Evolutionary conservation across 805 yeast genomes (phyloP).

Genomic region (Pichia phayaonensis): DNA sequence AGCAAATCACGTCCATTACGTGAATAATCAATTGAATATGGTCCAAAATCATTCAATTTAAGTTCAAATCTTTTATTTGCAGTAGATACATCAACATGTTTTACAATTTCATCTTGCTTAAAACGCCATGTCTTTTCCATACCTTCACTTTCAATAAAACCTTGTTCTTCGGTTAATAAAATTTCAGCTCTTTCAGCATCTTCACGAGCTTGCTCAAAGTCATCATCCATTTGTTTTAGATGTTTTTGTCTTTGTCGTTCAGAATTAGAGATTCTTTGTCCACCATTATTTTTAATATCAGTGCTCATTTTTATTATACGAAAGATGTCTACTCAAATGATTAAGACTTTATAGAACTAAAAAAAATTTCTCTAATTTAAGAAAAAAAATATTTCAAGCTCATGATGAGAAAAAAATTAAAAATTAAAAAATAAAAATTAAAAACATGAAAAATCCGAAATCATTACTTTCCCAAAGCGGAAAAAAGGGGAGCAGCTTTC

Average conservation of each 20-base stretch:
- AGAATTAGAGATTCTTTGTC: background rate
- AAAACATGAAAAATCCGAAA: no score
- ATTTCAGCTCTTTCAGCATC: conserved; percentile 85
- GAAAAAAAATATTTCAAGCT: no score
- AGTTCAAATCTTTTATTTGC: conserved; percentile 69
- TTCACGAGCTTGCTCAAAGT: conserved; percentile 69
- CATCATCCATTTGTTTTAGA: conserved; percentile 58
- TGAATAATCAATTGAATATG: conserved; percentile 74
- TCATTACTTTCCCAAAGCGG: background rate
- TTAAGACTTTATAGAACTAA: background rate
- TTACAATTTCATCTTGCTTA: conserved; percentile 68
- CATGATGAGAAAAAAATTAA: background rate
- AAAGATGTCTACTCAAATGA: background rate
- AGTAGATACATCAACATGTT: conserved; percentile 70
- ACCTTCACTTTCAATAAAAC: conserved; percentile 87
- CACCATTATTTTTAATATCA: background rate
- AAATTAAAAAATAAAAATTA: no score
- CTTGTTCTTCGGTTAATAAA: conserved; percentile 74
- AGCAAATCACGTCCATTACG: conserved; percentile 82
- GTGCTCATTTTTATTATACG: background rate
- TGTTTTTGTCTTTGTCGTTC: conserved; percentile 18
- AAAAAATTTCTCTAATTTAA: background rate
- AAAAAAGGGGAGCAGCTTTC: background rate
- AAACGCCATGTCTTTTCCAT: conserved; percentile 90
- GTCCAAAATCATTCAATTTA: conserved; percentile 72